Base-by-base conservation (phyloP, 106 monocot species). In the Platanthera guangdongensis region DNA sequence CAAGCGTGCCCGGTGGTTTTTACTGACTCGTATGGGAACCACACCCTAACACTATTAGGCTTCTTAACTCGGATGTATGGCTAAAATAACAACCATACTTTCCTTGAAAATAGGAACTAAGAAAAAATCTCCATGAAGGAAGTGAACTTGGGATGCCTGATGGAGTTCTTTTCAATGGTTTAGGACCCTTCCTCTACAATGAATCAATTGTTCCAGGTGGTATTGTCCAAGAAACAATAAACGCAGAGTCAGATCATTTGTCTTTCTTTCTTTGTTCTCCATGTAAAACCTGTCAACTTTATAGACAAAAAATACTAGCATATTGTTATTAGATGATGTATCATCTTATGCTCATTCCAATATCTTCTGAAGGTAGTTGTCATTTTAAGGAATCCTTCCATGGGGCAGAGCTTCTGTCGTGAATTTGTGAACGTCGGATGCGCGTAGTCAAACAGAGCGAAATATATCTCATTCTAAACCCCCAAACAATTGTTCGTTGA, bases 101-200 rank as follows among this genome's bases (percentile, higher is more conserved):
- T n/a, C n/a, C n/a, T n/a, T n/a, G 45, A 62, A 68, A 82, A 72
- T 83, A 92, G 87, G 90, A 89, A 21, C 87, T 91, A 8, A 85
- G 91, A 67, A 86, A 86, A 74, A 78, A 46, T 16, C 82, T 96
- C 77, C 84, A 87, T 63, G 86, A 89, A 72, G 90, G 87, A 28
- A 81, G 79, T 46, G 82, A 82, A 75, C 87, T 91, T 68, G 97
- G 88, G 6, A 22, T 63, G 9, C 97, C 97, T 80, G 94, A 94
- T 80, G 97, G 94, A 1, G 87, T 97, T 22, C 81, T 97, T 49
- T 68, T 97, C 53, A 94, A 97, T 81, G 97, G 93, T 1, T 80
- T 94, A 14, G 97, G 97, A 48, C 91, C 97, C 75, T 97, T 76
- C 48, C 89, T 81, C 57, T 93, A 89, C 80, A 88, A 92, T 82